These are phyloP conservation scores for Oropetium thomaeum DNA, from an alignment of 176 grass and related monocot species.

Conservation along the genomic window DNA sequence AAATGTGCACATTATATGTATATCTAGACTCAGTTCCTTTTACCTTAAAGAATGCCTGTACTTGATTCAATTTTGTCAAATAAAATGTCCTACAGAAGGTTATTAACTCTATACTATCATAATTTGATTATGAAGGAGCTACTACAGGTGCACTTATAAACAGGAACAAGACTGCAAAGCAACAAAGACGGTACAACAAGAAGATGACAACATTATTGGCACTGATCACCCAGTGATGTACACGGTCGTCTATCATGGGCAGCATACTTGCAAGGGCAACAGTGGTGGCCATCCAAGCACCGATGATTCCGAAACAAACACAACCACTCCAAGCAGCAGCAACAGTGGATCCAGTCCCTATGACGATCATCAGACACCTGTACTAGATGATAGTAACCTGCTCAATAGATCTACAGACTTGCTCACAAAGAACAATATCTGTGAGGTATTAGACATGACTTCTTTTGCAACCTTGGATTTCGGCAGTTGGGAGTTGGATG, in stretches of 20 bases:
- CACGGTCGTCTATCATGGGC: slow-evolving; percentile 32
- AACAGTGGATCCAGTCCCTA: neutral
- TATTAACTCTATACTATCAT: no score
- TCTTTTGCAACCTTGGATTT: neutral
- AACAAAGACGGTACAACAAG: slow-evolving; percentile 50
- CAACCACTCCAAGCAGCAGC: neutral
- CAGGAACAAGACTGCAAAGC: slow-evolving; percentile 48
- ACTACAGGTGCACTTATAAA: slow-evolving; percentile 51
- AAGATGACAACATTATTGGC: neutral
- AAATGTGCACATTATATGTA: no score
- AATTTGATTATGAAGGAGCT: slow-evolving; percentile 36
- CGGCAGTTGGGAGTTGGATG: slow-evolving; percentile 9
- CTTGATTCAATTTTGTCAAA: neutral
- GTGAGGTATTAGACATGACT: neutral
- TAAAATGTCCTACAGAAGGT: neutral
- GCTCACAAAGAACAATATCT: neutral
- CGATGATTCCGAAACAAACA: neutral
- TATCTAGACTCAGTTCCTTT: no score
- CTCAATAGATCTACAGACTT: neutral
- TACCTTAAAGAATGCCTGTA: no score
- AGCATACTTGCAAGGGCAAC: slow-evolving; percentile 39
- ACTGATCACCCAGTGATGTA: slow-evolving; percentile 23
- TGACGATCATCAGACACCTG: neutral
- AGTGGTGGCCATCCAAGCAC: neutral
- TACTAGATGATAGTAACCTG: neutral